A percentile compares a stretch with the other conserved stretches of the same genome.
Evolutionary conservation across 2,329 filamentous ascomycete genomes (phyloP).

Genomic region (Thelonectria discophora): DNA sequence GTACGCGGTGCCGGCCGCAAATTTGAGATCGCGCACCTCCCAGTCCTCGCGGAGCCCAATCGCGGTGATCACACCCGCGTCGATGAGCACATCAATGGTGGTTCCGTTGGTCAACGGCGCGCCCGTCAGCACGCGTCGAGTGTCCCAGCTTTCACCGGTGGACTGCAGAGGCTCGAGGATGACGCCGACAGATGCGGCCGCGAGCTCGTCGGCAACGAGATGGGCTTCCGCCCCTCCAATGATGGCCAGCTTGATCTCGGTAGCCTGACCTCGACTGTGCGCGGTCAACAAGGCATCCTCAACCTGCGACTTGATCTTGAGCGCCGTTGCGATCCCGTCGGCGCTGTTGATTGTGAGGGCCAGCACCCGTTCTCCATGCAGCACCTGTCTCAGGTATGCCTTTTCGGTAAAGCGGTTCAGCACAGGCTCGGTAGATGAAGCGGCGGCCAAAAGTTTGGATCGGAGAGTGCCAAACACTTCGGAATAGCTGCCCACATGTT

Average conservation of each 20-base stretch:
- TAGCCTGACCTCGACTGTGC: constrained; percentile 1
- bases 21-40: constrained; percentile 66
- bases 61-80: constrained; percentile 66
- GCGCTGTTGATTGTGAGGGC: constrained; percentile 69
- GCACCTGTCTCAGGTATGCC: constrained; percentile 62
- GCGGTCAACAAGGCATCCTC: constrained; percentile 51
- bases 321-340: constrained; percentile 67
- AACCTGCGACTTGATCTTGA: constrained; percentile 67
- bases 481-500: constrained; percentile 61
- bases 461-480: constrained; percentile 62
- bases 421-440: constrained; percentile 47
- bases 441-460: constrained; percentile 62
- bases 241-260: constrained; percentile 63
- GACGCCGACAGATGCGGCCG: constrained; percentile 64
- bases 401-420: constrained; percentile 57
- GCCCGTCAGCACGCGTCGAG: constrained; percentile 68
- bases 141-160: constrained; percentile 65
- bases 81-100: constrained; percentile 63
- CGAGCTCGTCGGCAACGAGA: constrained; percentile 66
- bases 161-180: constrained; percentile 68
- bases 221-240: constrained; percentile 71
- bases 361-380: constrained; percentile 63
- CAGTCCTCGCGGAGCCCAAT: constrained; percentile 70
- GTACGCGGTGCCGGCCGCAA: constrained; percentile 68
- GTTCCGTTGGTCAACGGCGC: constrained; percentile 74